These are phyloP conservation scores for Conoideocrella luteorostrata DNA, from an alignment of 2,329 filamentous ascomycete genomes.

Conservation along the genomic window DNA sequence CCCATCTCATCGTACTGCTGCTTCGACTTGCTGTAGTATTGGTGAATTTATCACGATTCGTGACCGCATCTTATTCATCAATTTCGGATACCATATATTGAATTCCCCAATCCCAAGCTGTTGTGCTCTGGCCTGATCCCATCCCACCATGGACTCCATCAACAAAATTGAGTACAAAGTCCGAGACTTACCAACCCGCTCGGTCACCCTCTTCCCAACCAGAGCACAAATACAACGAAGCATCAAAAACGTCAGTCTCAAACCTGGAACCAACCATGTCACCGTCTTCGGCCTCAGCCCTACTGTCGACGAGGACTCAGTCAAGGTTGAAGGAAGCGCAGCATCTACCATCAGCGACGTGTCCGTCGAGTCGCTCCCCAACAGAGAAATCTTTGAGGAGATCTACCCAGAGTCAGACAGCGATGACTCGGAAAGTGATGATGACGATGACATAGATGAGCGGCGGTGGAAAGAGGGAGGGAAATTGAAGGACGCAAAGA, in stretches of 20 bases:
- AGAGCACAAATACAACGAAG: slow-evolving; percentile 56
- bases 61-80: no score
- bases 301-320: slow-evolving; percentile 49
- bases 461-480: slow-evolving; percentile 13
- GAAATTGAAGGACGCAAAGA: slow-evolving; percentile 17
- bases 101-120: no score
- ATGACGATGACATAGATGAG: slow-evolving; percentile 21
- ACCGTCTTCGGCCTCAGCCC: slow-evolving; percentile 50
- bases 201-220: slow-evolving; percentile 57
- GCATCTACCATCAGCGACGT: slow-evolving; percentile 55
- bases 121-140: no score
- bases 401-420: slow-evolving; percentile 39
- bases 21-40: no score
- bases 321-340: slow-evolving; percentile 54
- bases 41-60: no score
- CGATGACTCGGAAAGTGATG: slow-evolving; percentile 23
- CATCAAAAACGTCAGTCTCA: slow-evolving; percentile 42
- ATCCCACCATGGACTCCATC: slow-evolving; percentile 31
- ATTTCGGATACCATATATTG: no score
- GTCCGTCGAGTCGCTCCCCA: slow-evolving; percentile 48
- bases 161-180: slow-evolving; percentile 47
- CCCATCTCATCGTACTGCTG: no score
- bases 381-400: slow-evolving; percentile 45
- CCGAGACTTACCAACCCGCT: slow-evolving; percentile 50
- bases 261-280: slow-evolving; percentile 51